Evolutionary conservation across 1,284 basidiomycete genomes (phyloP).

Genomic region (Ustilago crameri): DNA sequence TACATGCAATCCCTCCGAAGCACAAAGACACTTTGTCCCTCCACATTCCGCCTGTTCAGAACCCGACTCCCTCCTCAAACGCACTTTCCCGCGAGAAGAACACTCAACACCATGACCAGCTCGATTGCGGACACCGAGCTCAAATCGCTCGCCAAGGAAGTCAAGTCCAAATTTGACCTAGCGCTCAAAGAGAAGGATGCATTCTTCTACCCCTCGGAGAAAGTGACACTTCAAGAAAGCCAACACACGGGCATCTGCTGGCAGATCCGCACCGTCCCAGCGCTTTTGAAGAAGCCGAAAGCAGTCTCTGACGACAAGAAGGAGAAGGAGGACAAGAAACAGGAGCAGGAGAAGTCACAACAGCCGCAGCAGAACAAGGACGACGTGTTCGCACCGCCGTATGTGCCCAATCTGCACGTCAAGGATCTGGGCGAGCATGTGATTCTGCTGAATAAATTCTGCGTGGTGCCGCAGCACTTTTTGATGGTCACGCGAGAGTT

Average conservation of each 20-base stretch:
- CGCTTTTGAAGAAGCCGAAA: constrained; percentile 60
- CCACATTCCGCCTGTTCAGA: background rate
- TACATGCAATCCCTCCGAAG: constrained; percentile 5
- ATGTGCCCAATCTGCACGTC: constrained; percentile 64
- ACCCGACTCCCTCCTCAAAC: background rate
- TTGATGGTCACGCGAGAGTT: constrained; percentile 63
- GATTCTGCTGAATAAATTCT: constrained; percentile 66
- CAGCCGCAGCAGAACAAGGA: constrained; percentile 48
- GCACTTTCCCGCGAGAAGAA: background rate
- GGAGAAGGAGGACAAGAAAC: constrained; percentile 12
- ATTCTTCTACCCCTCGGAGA: constrained; percentile 61
- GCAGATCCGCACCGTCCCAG: constrained; percentile 62
- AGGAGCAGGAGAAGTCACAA: constrained; percentile 10
- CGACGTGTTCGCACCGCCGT: constrained; percentile 67
- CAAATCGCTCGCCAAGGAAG: constrained; percentile 34
- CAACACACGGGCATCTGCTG: constrained; percentile 27
- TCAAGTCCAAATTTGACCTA: constrained; percentile 48
- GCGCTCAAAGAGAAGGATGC: constrained; percentile 55
- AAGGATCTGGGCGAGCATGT: constrained; percentile 51
- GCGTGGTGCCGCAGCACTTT: constrained; percentile 64
- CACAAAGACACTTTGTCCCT: background rate
- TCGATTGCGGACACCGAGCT: constrained; percentile 29
- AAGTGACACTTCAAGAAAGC: constrained; percentile 32
- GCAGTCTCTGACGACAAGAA: constrained; percentile 12
- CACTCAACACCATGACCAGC: constrained; percentile 11